Evolutionary conservation across 2,329 filamentous ascomycete species (phyloP), one percentile per base, ranked within the genome.

Genomic region (Fusarium globosum): DNA sequence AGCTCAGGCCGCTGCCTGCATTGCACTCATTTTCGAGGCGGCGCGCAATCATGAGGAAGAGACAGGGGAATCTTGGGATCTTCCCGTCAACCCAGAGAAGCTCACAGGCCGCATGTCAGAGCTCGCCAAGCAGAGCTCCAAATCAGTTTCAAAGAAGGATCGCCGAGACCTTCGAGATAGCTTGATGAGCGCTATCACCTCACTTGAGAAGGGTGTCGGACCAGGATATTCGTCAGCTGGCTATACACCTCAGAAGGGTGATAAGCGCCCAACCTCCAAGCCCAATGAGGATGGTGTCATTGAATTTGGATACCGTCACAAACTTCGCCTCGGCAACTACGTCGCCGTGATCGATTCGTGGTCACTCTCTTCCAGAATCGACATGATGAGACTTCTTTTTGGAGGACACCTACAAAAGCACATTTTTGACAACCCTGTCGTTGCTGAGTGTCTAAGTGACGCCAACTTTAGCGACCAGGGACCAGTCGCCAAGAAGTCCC

Each of bases 1-100:
- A 78, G 90, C 94, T 51, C 90, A 92, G 7, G 92, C 94, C 0
- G 94, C 92, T 7, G 89, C 92, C 78, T 94, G 94, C 80, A 95
- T 97, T 67, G 94, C 94, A 2, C 85, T 97, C 15, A 86, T 97
- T 16, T 96, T 94, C 77, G 95, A 97, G 81, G 92, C 93, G 70
- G 85, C 85, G 6, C 85, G 87, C 39, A 82, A 83, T 18, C 82
- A 87, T 64, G 85, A 88, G 69, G 82, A 85, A 28, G 85, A 86
- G 65, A 86, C 83, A 4, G 87, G 85, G 46, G 83, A 88, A 70
- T 82, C 83, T 15, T 84, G 85, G 76, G 82, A 86, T 65, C 81
- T 89, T 57, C 84, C 85, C 20, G 87, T 88, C 71, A 85, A 89
- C 67, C 86, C 87, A 7, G 84, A 86, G 63, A 81, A 81, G 46